phyloP scores from a whole-genome alignment of 257 asterid genomes.

The Solanum neorickii region DNA sequence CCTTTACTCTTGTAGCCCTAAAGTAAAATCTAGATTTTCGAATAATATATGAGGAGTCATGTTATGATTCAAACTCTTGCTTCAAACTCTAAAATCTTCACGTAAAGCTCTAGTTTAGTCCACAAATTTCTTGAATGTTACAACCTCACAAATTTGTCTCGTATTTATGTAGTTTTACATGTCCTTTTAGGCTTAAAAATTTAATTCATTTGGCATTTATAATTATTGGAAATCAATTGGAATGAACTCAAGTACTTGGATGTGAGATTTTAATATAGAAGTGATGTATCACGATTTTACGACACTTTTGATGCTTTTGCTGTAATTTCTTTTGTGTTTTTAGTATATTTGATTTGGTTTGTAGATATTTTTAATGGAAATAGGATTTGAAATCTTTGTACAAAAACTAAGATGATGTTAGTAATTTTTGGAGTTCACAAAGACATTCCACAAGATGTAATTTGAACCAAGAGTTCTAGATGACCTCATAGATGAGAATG shows the following conservation, averaged over 20 bases:
- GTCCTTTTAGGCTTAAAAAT: too few relatives aligned
- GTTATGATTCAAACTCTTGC: too few relatives aligned
- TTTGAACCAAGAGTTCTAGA: neutral
- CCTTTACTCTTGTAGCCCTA: too few relatives aligned
- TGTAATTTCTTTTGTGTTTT: neutral
- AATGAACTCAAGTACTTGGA: neutral
- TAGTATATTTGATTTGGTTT: neutral
- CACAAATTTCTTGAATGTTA: too few relatives aligned
- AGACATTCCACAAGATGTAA: neutral
- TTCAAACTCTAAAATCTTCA: too few relatives aligned
- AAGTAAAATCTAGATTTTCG: too few relatives aligned
- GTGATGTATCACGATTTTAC: neutral
- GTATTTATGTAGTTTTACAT: neutral
- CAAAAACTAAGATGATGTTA: neutral
- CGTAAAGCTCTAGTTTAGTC: too few relatives aligned
- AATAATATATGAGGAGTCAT: too few relatives aligned
- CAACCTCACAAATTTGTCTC: neutral
- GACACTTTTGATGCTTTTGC: neutral
- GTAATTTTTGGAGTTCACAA: too few relatives aligned
- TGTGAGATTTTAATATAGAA: neutral
- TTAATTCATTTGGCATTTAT: neutral
- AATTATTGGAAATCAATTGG: neutral
- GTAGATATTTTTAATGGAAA: neutral
- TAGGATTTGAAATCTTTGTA: neutral
- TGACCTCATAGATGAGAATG: neutral